Conservation (phyloP, 371 early-diverging fungal species). For the Saksenaea oblongispora region DNA sequence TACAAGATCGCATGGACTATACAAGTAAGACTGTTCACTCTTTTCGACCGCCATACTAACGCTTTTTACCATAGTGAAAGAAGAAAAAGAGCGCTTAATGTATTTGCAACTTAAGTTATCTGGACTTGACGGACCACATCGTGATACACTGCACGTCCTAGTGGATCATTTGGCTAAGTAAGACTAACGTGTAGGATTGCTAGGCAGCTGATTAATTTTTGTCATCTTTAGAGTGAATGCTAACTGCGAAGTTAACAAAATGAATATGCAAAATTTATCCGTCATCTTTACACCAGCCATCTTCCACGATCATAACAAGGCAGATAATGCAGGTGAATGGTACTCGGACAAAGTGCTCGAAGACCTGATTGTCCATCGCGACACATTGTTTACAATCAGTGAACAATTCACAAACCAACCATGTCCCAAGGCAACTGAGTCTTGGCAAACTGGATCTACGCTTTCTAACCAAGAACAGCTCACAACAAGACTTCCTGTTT, state of each 20-base stretch:
- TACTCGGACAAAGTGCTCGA: slow-evolving; percentile 41
- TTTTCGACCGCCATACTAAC: neutral
- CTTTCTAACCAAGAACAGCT: neutral
- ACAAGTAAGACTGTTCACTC: slow-evolving; percentile 42
- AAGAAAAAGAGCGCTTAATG: slow-evolving; percentile 25
- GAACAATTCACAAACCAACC: neutral
- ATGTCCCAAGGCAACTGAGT: neutral
- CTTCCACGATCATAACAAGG: slow-evolving; percentile 62
- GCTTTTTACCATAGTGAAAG: neutral
- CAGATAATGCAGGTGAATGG: slow-evolving; percentile 48
- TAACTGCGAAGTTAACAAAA: slow-evolving; percentile 53
- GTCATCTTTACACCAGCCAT: slow-evolving; percentile 63
- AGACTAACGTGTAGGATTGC: neutral
- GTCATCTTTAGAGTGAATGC: slow-evolving; percentile 38
- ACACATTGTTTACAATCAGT: slow-evolving; percentile 27
- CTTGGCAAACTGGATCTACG: neutral
- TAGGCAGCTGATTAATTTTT: neutral
- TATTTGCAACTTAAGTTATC: slow-evolving; percentile 29
- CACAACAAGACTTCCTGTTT: neutral
- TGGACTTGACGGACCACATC: slow-evolving; percentile 41
- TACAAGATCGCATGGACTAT: slow-evolving; percentile 57
- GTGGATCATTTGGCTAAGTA: slow-evolving; percentile 60
- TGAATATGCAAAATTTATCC: slow-evolving; percentile 58
- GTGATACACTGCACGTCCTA: slow-evolving; percentile 50
- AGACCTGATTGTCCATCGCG: slow-evolving; percentile 34